Conservation (phyloP, 305 asterid genomes). For the Fraxinus xanthoxyloides region DNA sequence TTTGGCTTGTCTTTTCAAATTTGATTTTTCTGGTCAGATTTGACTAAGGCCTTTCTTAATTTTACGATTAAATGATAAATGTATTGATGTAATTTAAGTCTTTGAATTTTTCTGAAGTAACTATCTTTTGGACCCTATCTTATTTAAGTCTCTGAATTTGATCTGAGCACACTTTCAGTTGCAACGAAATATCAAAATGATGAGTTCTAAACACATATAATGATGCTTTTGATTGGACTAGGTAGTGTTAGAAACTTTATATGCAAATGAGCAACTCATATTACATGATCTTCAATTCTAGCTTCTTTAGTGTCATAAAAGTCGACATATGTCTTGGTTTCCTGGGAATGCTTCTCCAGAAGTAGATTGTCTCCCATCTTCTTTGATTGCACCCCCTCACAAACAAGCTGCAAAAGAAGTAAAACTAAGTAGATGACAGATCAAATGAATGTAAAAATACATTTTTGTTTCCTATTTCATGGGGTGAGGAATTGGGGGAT, state of each 20-base stretch:
- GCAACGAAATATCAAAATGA: slow-evolving; percentile 36
- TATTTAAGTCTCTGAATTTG: slow-evolving; percentile 69
- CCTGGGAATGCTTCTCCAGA: slow-evolving; percentile 62
- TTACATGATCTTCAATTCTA: slow-evolving; percentile 90
- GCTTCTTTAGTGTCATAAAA: slow-evolving; percentile 58
- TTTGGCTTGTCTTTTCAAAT: too few relatives aligned
- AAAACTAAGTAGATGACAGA: slow-evolving; percentile 11
- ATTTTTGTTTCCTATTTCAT: not conserved
- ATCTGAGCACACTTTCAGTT: slow-evolving; percentile 73
- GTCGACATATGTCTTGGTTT: slow-evolving; percentile 54
- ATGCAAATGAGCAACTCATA: slow-evolving; percentile 8
- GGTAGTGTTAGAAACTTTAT: slow-evolving; percentile 6
- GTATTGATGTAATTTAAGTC: too few relatives aligned
- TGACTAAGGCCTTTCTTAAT: too few relatives aligned
- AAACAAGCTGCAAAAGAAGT: slow-evolving; percentile 69
- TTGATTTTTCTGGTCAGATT: too few relatives aligned
- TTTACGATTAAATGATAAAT: too few relatives aligned
- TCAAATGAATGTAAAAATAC: not conserved
- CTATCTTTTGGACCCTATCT: slow-evolving; percentile 52
- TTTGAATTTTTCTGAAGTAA: slow-evolving; percentile 42
- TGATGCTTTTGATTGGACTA: not conserved
- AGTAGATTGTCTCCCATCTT: slow-evolving; percentile 58
- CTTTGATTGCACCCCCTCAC: slow-evolving; percentile 74
- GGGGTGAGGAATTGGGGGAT: not conserved
- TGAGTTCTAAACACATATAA: not conserved